phyloP scores from a whole-genome alignment of 176 grass and related monocot genomes.

The bread wheat (Triticum aestivum) region IWGSC_CS_RefSeq_v2.1 NC_057804.1:98366235-98366734 shows the following conservation, averaged over 20 bases:
- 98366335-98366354: neutral
- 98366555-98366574: neutral
- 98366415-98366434: neutral
- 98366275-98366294: neutral
- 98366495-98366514: neutral
- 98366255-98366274: neutral
- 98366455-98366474: neutral
- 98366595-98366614: too few relatives aligned
- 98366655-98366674: too few relatives aligned
- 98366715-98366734: too few relatives aligned
- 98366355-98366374: too few relatives aligned
- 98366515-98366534: neutral
- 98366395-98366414: neutral
- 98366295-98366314: neutral
- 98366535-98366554: neutral
- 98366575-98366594: too few relatives aligned
- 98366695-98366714: too few relatives aligned
- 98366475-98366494: neutral
- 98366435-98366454: neutral
- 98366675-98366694: too few relatives aligned
- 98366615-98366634: too few relatives aligned
- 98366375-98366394: too few relatives aligned
- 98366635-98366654: too few relatives aligned
- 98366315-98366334: slow-evolving; percentile 22
- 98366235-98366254: slow-evolving; percentile 1